Evolutionary conservation across 75 land plant species (phyloP), one percentile per base, ranked within the genome.

Genomic region (Cryptomeria japonica): DNA sequence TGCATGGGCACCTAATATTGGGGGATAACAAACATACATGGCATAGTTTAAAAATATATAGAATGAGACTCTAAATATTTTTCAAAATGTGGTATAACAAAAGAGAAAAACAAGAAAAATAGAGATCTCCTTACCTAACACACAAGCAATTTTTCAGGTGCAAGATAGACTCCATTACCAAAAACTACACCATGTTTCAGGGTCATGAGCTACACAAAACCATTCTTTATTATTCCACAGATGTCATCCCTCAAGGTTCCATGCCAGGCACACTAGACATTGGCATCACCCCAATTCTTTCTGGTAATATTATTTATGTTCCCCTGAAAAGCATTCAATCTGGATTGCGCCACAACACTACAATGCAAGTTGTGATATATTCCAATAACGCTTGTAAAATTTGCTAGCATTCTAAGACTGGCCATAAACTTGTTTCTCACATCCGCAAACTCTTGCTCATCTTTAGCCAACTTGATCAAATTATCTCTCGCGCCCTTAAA

Each of bases 31-130:
- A 90, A 55, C 84, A 92, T 90, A 85, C 91, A 93, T 0, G 89
- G 90, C 42, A 90, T 93, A 19, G 79, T 91, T 46, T 95, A 92
- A 86, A 78, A 93, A 5, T 44, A 44, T 44, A 6, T 44, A 44
- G 47, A 0, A 44, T 1, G 0, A 44, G 47, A 44, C 47, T 44
- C 0, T 44, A 3, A 44, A 4, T 2, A 44, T 2, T 0, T 3
- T 44, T 44, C 39, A 36, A 61, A 18, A 31, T 13, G 41, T 49
- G 19, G 16, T 36, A 1, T 41, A 68, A 53, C n/a, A 44, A 44
- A 44, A 44, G 47, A 44, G 41, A 41, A n/a, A n/a, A n/a, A n/a
- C n/a, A 44, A 44, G n/a, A 5, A 6, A 44, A 44, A 28, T 36
- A n/a, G n/a, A n/a, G n/a, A n/a, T 56, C 22, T 16, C 16, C 61